Base-by-base conservation (phyloP, 768 basidiomycete genomes). In the Cystobasidium ongulense region DNA sequence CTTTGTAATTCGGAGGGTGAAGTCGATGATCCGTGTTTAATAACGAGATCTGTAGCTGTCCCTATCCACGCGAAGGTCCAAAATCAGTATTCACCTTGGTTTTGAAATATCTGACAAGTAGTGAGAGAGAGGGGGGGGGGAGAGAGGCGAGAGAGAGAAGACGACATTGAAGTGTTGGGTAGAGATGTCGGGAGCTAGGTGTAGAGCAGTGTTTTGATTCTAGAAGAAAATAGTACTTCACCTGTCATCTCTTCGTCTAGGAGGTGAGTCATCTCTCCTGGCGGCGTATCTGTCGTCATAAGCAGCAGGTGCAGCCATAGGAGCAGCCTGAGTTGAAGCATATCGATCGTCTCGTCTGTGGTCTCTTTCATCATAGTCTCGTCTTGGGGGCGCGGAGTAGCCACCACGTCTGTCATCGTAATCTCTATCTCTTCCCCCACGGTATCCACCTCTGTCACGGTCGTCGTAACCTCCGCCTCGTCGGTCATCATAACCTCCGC, bases 391-490 rank as follows among this genome's bases (percentile, higher is more conserved):
- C 1, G 72, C 35, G 18, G 72, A 36, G 36, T 38, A 62, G 15
- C 63, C 63, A 11, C 46, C 61, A 39, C 75, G 54, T 25, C 70
- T 46, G 31, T 68, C 65, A 64, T 74, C 27, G 68, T 73, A 59
- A 54, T 72, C 65, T 35, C 73, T 29, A 39, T 66, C 74, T 31
- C 76, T 54, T 2, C 76, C 87, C 83, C 88, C 89, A 75, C 90
- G 90, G 78, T 90, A 88, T 75, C 87, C 83, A 80, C 79, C 85
- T 80, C 90, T 88, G 61, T 89, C 85, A 72, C 88, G 88, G 76
- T 88, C 89, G 57, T 84, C 85, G 79, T 88, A 87, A 85, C 68
- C 38, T 21, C 74, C 65, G 7, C 72, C 73, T 57, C 65, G 62
- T 13, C 74, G 71, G 35, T 67, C 75, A n/a, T 76, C 76, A 65